Conservation (phyloP, 179 eudicot species). For the Actinidia polygama region DNA sequence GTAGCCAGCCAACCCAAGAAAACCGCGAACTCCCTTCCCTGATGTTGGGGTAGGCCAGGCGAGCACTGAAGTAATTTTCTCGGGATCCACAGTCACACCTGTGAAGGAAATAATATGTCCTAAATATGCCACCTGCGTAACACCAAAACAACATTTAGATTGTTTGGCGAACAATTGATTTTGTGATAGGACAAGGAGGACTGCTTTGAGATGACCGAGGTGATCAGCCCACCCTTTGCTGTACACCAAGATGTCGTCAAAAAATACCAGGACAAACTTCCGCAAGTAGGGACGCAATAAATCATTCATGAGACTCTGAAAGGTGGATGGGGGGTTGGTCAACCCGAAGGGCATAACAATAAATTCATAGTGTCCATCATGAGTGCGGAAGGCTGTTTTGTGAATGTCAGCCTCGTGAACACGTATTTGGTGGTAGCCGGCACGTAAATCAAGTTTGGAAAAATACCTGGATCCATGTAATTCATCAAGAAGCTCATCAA, state of each 20-base stretch:
- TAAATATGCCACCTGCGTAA: neutral
- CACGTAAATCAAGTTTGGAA: slow-evolving; percentile 16
- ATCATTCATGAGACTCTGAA: slow-evolving; percentile 19
- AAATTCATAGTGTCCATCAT: slow-evolving; percentile 19
- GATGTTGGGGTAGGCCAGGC: neutral
- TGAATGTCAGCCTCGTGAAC: neutral
- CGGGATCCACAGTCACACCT: neutral
- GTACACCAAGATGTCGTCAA: neutral
- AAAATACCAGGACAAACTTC: neutral
- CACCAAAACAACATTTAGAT: neutral
- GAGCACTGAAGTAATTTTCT: neutral
- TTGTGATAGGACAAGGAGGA: neutral
- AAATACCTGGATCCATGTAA: slow-evolving; percentile 7
- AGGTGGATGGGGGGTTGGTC: slow-evolving; percentile 18
- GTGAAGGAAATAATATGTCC: neutral
- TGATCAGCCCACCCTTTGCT: neutral
- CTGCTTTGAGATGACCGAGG: neutral
- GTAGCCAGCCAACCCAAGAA: neutral
- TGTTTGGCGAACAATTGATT: neutral
- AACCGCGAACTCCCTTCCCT: neutral
- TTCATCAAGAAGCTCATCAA: slow-evolving; percentile 18
- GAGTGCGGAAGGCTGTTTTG: slow-evolving; percentile 10
- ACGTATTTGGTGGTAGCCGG: slow-evolving; percentile 16
- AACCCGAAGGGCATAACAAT: neutral
- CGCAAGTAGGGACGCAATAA: neutral